A percentile compares a stretch with the other conserved stretches of the same genome.
Evolutionary conservation across 2,329 filamentous ascomycete genomes (phyloP).

Genomic region (Colletotrichum sp.): DNA sequence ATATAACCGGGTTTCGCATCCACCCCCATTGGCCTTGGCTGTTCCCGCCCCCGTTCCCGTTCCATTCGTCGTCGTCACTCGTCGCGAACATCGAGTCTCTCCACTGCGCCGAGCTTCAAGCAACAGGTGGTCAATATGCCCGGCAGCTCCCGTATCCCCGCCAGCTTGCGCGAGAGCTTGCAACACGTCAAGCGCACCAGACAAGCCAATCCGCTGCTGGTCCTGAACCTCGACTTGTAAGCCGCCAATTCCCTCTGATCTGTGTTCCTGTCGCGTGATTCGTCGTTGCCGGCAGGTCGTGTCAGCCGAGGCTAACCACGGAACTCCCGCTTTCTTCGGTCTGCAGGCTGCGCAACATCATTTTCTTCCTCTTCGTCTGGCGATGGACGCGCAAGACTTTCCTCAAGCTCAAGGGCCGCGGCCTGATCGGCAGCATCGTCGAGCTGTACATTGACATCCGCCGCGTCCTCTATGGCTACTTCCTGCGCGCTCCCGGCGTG

Average conservation of each 20-base stretch:
- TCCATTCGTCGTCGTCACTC: not conserved
- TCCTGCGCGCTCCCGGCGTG: constrained; percentile 86
- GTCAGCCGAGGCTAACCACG: constrained; percentile 2
- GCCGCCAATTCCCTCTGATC: constrained; percentile 27
- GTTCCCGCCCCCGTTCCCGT: not conserved
- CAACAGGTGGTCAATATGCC: constrained; percentile 51
- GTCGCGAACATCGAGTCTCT: constrained; percentile 3
- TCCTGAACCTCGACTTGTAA: constrained; percentile 74
- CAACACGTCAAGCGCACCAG: constrained; percentile 63
- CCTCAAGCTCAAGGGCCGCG: constrained; percentile 88
- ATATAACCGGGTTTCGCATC: constrained; percentile 6
- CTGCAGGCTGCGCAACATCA: constrained; percentile 77
- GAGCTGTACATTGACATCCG: constrained; percentile 76
- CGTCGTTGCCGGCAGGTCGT: not conserved
- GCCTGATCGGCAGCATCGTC: constrained; percentile 77
- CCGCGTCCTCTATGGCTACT: constrained; percentile 80
- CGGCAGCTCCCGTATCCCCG: constrained; percentile 72
- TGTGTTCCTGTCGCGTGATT: not conserved
- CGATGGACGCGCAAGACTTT: constrained; percentile 81
- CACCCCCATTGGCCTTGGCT: not conserved
- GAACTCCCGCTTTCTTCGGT: not conserved
- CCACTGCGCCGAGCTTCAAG: constrained; percentile 4
- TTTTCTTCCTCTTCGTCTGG: constrained; percentile 88
- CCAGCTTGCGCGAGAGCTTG: constrained; percentile 73
- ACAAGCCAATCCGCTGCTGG: constrained; percentile 59